phyloP scores from a whole-genome alignment of 345 rosid species.

The Citrus australasica region DNA sequence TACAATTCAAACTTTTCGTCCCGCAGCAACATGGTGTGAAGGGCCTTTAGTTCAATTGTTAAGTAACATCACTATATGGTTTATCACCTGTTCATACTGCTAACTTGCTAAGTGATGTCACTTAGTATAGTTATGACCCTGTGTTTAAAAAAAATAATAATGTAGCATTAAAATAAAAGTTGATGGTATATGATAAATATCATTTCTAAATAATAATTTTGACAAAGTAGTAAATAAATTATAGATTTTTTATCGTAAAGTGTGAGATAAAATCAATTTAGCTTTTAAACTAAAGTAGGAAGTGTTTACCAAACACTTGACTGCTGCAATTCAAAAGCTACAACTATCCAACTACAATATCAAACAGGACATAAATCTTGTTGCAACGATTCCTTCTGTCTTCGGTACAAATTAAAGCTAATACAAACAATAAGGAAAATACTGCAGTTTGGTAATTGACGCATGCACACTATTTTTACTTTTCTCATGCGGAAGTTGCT shows the following conservation, averaged over 20 bases:
- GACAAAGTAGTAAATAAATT: too few relatives aligned
- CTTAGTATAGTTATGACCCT: neutral
- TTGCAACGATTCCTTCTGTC: neutral
- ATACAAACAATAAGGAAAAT: neutral
- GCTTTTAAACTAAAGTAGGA: accelerated
- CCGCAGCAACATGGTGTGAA: neutral
- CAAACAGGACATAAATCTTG: neutral
- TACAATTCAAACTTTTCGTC: neutral
- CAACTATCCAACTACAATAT: too few relatives aligned
- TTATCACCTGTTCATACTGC: neutral
- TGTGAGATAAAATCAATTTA: too few relatives aligned
- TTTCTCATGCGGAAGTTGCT: neutral
- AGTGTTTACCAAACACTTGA: too few relatives aligned
- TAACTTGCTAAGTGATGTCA: neutral
- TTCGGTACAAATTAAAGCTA: neutral
- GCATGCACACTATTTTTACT: neutral
- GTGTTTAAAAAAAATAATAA: too few relatives aligned
- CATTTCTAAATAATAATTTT: too few relatives aligned
- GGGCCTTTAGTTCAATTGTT: neutral
- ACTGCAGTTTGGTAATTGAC: neutral
- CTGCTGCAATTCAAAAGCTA: too few relatives aligned
- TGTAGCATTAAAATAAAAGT: too few relatives aligned
- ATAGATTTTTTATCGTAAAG: too few relatives aligned
- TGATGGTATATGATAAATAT: too few relatives aligned
- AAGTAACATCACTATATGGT: neutral